Base-by-base conservation (phyloP, 139 green algal genomes). In the Picochlorum sp. region DNA sequence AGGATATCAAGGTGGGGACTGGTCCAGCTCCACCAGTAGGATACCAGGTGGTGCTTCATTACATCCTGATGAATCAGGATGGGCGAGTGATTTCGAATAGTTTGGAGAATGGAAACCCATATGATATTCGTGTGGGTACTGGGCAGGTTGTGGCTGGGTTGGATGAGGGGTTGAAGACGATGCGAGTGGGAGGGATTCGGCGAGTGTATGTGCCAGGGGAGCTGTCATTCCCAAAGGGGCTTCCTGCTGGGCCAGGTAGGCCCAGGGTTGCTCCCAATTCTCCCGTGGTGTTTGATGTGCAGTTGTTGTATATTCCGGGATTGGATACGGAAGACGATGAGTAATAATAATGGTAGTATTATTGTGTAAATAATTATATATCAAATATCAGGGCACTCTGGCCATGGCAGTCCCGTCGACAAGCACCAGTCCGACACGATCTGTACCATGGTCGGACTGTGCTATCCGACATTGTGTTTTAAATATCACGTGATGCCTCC, bases 171-270 rank as follows among this genome's bases (percentile, higher is more conserved):
- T 59, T 98, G 57, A 62, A 74, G 21, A 81, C 65, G 20, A 98
- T 98, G 92, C 81, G 86, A 47, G 57, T 81, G 1, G 92, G 92
- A 4, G 88, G 89, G 45, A 28, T 95, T 13, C 67, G 92, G 11
- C 79, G 92, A 4, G 66, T 98, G 18, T 98, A 96, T 72, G 91
- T 98, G 54, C 92, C 92, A 6, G 92, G 89, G n/a, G 60, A 78
- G 10, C 71, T 97, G 10, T 81, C 89, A 5, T 97, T 97, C 77
- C 91, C 90, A 26, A 95, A 96, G 69, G 82, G 83, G 5, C 78
- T 97, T 38, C 82, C 82, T 38, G 78, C 85, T 6, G 61, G 61
- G n/a, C 23, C 58, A 45, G 63, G 70, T 62, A 79, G 87, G 55
- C 91, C 90, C 4, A 68, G 82, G 15, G 84, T 97, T 28, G 83